These are phyloP conservation scores for Calonectria ilicicola DNA, from an alignment of 2,329 filamentous ascomycete genomes.

Conservation along the genomic window DNA sequence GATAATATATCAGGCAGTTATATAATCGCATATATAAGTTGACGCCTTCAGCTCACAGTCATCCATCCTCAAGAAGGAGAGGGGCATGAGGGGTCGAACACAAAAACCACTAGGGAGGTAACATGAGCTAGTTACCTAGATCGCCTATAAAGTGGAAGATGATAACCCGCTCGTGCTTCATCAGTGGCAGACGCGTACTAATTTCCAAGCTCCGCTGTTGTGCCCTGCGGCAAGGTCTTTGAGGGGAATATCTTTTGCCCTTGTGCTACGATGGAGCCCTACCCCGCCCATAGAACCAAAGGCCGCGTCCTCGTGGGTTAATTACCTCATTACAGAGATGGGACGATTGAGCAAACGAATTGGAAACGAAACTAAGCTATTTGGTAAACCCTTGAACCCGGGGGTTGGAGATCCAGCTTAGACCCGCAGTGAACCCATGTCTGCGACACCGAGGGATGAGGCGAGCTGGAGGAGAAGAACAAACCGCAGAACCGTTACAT, in stretches of 20 bases:
- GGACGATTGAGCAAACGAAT: background rate
- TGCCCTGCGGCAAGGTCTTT: background rate
- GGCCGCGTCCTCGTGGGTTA: background rate
- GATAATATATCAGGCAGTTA: background rate
- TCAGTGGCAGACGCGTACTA: conserved; percentile 21
- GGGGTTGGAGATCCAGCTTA: background rate
- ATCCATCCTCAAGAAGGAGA: background rate
- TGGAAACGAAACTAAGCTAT: background rate
- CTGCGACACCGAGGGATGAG: background rate
- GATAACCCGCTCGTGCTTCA: conserved; percentile 1
- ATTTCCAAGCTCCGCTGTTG: conserved; percentile 19
- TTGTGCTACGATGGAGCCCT: background rate
- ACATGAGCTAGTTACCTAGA: background rate
- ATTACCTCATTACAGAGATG: background rate
- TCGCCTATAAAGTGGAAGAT: background rate
- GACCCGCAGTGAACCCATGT: background rate
- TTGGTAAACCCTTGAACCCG: background rate
- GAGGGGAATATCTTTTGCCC: background rate
- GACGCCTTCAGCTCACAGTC: background rate
- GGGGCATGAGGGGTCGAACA: background rate
- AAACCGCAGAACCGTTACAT: background rate
- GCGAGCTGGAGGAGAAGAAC: background rate
- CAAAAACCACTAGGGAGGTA: background rate
- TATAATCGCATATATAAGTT: background rate
- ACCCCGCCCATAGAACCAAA: background rate